phyloP scores from a whole-genome alignment of 2,329 filamentous ascomycete species.

The Plectosphaerella sp. region DNA sequence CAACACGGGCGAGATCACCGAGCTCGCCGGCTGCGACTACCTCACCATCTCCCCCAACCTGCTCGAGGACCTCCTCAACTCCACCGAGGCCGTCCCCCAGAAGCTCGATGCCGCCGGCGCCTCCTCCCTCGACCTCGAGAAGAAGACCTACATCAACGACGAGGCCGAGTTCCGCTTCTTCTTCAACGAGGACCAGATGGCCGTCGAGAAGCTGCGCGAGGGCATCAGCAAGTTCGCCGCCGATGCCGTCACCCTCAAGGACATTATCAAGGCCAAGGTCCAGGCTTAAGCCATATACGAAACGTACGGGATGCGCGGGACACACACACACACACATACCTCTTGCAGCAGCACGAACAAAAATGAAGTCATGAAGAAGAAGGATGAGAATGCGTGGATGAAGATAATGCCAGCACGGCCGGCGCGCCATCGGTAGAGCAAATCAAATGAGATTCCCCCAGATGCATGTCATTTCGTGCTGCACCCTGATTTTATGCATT shows the following conservation, averaged over 20 bases:
- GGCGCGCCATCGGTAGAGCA: too few relatives aligned
- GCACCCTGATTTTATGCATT: too few relatives aligned
- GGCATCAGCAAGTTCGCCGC: constrained; percentile 99
- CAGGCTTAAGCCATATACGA: constrained; percentile 26
- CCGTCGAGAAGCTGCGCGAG: constrained; percentile 97
- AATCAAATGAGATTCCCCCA: too few relatives aligned
- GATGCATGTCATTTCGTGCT: too few relatives aligned
- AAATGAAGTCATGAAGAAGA: background rate
- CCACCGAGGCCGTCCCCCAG: constrained; percentile 74
- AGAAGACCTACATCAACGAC: constrained; percentile 86
- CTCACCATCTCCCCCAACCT: constrained; percentile 95
- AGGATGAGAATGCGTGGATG: too few relatives aligned
- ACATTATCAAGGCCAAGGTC: constrained; percentile 85
- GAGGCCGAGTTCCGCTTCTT: constrained; percentile 94
- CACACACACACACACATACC: background rate
- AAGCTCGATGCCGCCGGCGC: constrained; percentile 78
- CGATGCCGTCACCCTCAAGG: constrained; percentile 90
- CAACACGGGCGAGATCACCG: constrained; percentile 92
- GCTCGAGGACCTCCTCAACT: constrained; percentile 91
- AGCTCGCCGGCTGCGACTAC: constrained; percentile 98
- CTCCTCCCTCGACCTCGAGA: constrained; percentile 67
- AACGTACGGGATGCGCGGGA: background rate
- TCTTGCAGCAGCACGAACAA: background rate
- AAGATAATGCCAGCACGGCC: background rate
- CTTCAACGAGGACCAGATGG: constrained; percentile 99